Percentiles rank a stretch among this genome's conserved stretches.
Evolutionary conservation across 352 stramenopile species (phyloP).

Genomic region (Phytophthora vignae): DNA sequence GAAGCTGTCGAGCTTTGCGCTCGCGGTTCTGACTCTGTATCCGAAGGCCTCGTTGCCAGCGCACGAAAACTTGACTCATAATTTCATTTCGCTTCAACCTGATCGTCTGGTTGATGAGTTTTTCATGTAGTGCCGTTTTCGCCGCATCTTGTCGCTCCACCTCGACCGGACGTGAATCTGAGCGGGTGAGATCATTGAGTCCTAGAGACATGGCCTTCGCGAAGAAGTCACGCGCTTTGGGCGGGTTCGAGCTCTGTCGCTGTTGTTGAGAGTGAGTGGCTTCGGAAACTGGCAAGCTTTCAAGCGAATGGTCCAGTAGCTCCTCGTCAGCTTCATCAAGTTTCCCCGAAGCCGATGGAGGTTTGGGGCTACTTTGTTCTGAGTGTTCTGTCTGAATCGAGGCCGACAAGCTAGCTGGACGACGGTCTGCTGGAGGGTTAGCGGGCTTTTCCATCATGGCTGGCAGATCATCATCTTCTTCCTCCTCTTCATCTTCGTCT

Average conservation of each 20-base stretch:
- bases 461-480: slow-evolving; percentile 63
- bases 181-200: slow-evolving; percentile 30
- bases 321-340: neutral
- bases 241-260: neutral
- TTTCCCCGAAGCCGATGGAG: slow-evolving; percentile 2
- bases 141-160: slow-evolving; percentile 18
- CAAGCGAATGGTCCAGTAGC: slow-evolving; percentile 11
- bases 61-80: slow-evolving; percentile 49
- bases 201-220: slow-evolving; percentile 22
- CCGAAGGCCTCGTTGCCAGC: slow-evolving; percentile 62
- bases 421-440: neutral
- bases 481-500: slow-evolving; percentile 35
- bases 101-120: slow-evolving; percentile 69
- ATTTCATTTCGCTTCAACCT: slow-evolving; percentile 50
- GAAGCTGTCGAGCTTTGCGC: slow-evolving; percentile 39
- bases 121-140: slow-evolving; percentile 56
- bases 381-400: slow-evolving; percentile 39
- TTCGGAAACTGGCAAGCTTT: slow-evolving; percentile 11
- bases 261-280: neutral
- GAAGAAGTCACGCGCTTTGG: slow-evolving; percentile 18
- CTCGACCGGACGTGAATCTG: slow-evolving; percentile 13
- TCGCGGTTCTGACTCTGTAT: slow-evolving; percentile 56
- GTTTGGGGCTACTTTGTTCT: slow-evolving; percentile 7
- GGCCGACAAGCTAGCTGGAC: slow-evolving; percentile 9
- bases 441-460: slow-evolving; percentile 57